Base-by-base conservation (phyloP, 768 basidiomycete species). In the Amanita brunnescens region DNA sequence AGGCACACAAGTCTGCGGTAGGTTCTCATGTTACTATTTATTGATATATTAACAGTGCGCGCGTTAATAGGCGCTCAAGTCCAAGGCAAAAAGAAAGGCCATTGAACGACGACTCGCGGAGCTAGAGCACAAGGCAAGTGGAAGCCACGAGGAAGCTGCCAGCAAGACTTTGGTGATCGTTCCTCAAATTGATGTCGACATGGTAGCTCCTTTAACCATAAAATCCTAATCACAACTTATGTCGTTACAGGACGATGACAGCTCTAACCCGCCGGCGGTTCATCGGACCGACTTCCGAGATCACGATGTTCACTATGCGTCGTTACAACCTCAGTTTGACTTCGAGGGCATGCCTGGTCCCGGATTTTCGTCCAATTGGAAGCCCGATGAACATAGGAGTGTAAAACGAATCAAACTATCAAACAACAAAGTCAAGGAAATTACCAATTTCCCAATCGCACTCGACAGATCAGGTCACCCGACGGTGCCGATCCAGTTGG, bases 291-390 rank as follows among this genome's bases (percentile, higher is more conserved):
- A 16, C 26, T 49, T n/a, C 16, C 53, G 51, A 14, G 37, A 50
- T 38, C 38, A 34, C 21, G 24, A 54, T 44, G 14, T 51, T 42
- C 57, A 38, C 6, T 38, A 51, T 32, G 29, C 57, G 7, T 7
- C 7, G 21, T 61, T 61, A 43, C 57, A 55, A 6, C 23, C 56
- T 5, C 57, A 59, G 14, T 60, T 64, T n/a, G 62, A 63, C 39
- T 70, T 70, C 35, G 67, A 70, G 38, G 71, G 65, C 21, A 67
- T 75, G 64, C 70, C 73, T 20, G 59, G 59, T 7, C 67, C 70
- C 18, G 65, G 62, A 2, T 75, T 74, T 52, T 59, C 58, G 18
- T 70, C 68, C 41, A 59, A 55, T 38, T 49, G 52, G 40, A 62
- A 55, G 48, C 34, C 46, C 14, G 39, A 38, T 14, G 51, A 52